Evolutionary conservation across 441 rosid genomes (phyloP).

Genomic region (Pelargonium exstipulatum): DNA sequence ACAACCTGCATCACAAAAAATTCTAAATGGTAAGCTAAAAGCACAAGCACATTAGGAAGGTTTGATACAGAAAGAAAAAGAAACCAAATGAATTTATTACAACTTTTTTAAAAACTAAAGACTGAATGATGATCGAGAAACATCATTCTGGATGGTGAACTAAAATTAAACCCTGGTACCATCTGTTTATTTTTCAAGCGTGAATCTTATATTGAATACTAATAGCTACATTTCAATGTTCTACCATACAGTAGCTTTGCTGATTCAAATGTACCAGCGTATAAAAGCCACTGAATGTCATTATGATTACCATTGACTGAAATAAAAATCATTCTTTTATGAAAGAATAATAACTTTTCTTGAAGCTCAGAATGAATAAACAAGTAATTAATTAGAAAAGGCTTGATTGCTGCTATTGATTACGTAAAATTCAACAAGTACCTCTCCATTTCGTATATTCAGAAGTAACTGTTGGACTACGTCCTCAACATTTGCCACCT

Average conservation of each 20-base stretch:
- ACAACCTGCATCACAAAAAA: conserved; percentile 33
- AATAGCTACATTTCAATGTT: not conserved
- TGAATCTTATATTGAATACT: not conserved
- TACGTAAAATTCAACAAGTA: conserved; percentile 16
- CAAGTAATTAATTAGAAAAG: not conserved
- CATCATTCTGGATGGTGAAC: not conserved
- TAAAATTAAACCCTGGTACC: not conserved
- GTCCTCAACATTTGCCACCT: conserved; percentile 87
- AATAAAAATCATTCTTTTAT: not conserved
- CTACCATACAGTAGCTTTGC: not conserved
- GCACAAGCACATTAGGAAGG: not conserved
- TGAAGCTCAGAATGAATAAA: not conserved
- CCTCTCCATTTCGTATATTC: conserved; percentile 52
- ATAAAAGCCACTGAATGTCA: too few species aligned
- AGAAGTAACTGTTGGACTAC: conserved; percentile 56
- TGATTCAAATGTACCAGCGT: not conserved
- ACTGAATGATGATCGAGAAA: not conserved
- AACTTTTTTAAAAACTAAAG: not conserved
- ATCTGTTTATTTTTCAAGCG: not conserved
- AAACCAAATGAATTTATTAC: too few species aligned
- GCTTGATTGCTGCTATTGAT: not conserved
- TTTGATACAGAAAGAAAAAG: too few species aligned
- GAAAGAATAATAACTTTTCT: not conserved
- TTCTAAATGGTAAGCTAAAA: conserved; percentile 5
- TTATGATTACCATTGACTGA: not conserved